Evolutionary conservation across 2,329 filamentous ascomycete species (phyloP).

Genomic region (Penicillium sumatraense): DNA sequence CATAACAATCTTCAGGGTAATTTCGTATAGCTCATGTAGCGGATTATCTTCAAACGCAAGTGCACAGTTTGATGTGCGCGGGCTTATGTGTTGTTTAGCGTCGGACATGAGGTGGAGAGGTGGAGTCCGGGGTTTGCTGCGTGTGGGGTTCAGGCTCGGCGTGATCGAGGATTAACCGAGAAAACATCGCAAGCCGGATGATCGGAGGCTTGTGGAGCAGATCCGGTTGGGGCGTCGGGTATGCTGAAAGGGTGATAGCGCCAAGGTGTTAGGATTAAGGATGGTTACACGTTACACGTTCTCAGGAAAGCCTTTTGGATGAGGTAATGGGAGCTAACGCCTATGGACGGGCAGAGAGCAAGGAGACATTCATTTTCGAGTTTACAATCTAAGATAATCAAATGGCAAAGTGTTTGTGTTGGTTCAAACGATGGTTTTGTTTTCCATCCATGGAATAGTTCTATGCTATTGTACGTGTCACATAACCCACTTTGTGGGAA

Average conservation of each 20-base stretch:
- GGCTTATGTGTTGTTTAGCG: background rate
- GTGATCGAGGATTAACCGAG: background rate
- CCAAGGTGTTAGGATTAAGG: background rate
- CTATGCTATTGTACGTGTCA: slow-evolving; percentile 36
- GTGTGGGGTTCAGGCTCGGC: slow-evolving; percentile 10
- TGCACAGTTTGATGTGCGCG: background rate
- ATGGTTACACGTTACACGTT: too few relatives aligned
- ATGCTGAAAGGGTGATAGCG: background rate
- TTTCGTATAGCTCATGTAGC: too few relatives aligned
- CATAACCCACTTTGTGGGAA: slow-evolving; percentile 28
- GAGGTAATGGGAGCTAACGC: too few relatives aligned
- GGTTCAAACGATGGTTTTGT: slow-evolving; percentile 29
- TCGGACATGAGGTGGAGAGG: background rate
- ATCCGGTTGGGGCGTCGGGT: background rate
- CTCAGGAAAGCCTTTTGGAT: too few relatives aligned
- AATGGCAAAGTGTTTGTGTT: background rate
- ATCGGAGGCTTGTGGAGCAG: background rate
- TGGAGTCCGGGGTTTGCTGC: background rate
- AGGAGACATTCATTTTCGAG: background rate
- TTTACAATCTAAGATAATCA: background rate
- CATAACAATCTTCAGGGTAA: background rate
- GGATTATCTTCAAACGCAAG: background rate
- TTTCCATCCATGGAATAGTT: slow-evolving; percentile 32
- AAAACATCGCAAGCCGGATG: background rate
- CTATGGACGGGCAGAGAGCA: too few relatives aligned